These are phyloP conservation scores for Amylostereum chailletii DNA, from an alignment of 1,284 basidiomycete genomes.

Conservation along the genomic window DNA sequence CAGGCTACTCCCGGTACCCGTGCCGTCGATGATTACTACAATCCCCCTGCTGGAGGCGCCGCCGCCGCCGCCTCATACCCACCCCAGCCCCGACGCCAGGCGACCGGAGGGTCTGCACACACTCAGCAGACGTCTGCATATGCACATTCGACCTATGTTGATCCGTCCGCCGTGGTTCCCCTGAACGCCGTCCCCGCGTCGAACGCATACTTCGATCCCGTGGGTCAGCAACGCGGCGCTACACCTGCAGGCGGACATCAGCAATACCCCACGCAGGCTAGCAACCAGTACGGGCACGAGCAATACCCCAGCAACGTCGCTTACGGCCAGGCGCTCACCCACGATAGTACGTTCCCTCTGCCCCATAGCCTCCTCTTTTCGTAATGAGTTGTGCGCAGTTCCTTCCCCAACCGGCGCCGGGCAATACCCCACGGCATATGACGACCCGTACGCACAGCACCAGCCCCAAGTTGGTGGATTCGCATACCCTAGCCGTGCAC, in stretches of 20 bases:
- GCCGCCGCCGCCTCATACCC: slow-evolving; percentile 33
- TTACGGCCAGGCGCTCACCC: slow-evolving; percentile 49
- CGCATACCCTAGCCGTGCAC: slow-evolving; percentile 14
- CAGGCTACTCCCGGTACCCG: slow-evolving; percentile 55
- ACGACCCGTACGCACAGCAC: slow-evolving; percentile 24
- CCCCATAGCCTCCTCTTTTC: not conserved
- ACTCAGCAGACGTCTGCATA: slow-evolving; percentile 30
- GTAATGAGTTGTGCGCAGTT: not conserved
- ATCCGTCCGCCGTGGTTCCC: slow-evolving; percentile 9
- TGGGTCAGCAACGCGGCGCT: slow-evolving; percentile 3
- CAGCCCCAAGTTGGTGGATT: slow-evolving; percentile 23
- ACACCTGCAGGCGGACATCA: slow-evolving; percentile 1
- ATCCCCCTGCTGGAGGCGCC: slow-evolving; percentile 21
- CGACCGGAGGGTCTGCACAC: slow-evolving; percentile 23
- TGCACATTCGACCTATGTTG: slow-evolving; percentile 30
- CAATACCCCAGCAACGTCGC: slow-evolving; percentile 27
- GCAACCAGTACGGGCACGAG: slow-evolving; percentile 17
- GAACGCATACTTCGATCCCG: not conserved
- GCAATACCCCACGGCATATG: slow-evolving; percentile 38
- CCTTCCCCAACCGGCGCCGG: not conserved
- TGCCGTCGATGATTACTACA: slow-evolving; percentile 69
- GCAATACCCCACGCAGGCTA: slow-evolving; percentile 9
- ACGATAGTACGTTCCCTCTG: slow-evolving; percentile 33
- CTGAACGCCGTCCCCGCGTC: slow-evolving; percentile 11
- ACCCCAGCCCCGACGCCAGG: slow-evolving; percentile 31